These are phyloP conservation scores for Cercospora sojina DNA, from an alignment of 2,329 filamentous ascomycete genomes.

Conservation along the genomic window DNA sequence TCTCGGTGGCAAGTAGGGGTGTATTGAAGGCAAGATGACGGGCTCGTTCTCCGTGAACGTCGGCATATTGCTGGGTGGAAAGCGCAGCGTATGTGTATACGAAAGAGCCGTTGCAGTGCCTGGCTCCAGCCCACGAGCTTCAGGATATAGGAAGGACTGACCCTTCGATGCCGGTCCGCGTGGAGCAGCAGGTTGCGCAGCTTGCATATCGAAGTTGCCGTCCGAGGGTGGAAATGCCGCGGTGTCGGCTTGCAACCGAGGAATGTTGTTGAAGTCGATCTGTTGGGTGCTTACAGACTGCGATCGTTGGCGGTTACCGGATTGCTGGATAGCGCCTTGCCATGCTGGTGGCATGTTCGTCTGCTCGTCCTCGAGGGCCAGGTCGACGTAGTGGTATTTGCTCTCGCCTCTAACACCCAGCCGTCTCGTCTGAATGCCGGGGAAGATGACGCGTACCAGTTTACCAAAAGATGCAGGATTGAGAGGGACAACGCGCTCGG, in stretches of 20 bases:
- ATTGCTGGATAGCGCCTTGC: conserved; percentile 24
- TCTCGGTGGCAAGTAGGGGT: conserved; percentile 72
- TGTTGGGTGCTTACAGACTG: conserved; percentile 36
- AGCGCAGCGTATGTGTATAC: conserved; percentile 63
- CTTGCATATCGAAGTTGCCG: conserved; percentile 32
- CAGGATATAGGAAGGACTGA: conserved; percentile 49
- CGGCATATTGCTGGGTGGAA: conserved; percentile 59
- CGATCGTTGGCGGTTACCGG: conserved; percentile 30
- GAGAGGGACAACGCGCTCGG: conserved; percentile 87
- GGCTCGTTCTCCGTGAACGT: conserved; percentile 64
- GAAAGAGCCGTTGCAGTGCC: conserved; percentile 47
- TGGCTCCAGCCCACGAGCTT: conserved; percentile 44
- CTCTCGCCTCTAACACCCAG: conserved; percentile 93
- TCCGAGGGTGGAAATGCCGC: conserved; percentile 47
- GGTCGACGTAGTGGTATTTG: conserved; percentile 85
- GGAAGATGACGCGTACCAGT: conserved; percentile 92
- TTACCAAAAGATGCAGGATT: conserved; percentile 98
- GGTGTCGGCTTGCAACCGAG: conserved; percentile 50
- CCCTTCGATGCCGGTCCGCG: conserved; percentile 45
- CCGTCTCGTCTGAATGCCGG: conserved; percentile 86
- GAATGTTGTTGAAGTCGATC: conserved; percentile 43
- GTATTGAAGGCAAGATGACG: conserved; percentile 80
- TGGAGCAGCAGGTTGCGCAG: conserved; percentile 33
- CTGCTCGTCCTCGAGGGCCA: conserved; percentile 51
- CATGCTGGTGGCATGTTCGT: conserved; percentile 29